Conservation (phyloP, 768 basidiomycete genomes). For the Leccinum imitatum region DNA sequence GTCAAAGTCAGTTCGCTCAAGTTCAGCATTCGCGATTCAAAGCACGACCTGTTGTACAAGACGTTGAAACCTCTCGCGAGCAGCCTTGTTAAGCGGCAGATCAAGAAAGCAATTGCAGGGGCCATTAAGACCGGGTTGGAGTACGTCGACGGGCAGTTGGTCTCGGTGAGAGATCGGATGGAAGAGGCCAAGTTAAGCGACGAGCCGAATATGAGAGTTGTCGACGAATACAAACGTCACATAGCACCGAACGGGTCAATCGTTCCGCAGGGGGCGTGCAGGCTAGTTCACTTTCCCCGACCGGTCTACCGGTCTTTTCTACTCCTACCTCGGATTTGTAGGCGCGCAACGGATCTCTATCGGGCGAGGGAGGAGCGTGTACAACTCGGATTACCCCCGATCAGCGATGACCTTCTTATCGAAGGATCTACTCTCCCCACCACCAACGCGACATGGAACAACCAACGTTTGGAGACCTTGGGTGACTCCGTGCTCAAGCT, state of each 20-base stretch:
- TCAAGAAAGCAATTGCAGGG: conserved; percentile 59
- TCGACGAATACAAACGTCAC: conserved; percentile 29
- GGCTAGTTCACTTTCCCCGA: conserved; percentile 51
- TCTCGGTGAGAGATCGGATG: conserved; percentile 81
- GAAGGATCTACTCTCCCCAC: conserved; percentile 78
- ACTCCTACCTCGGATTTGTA: conserved; percentile 64
- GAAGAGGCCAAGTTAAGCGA: conserved; percentile 54
- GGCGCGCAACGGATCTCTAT: conserved; percentile 64
- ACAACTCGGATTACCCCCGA: conserved; percentile 60
- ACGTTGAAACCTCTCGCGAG: conserved; percentile 78
- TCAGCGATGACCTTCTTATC: conserved; percentile 55
- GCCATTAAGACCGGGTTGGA: conserved; percentile 80
- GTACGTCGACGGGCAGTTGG: conserved; percentile 86
- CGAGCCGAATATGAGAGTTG: conserved; percentile 29
- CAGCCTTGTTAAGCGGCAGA: conserved; percentile 73
- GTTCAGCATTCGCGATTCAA: conserved; percentile 88
- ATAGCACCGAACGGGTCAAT: conserved; percentile 33
- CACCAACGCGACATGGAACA: conserved; percentile 63
- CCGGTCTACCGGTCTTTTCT: conserved; percentile 51
- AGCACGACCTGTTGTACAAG: conserved; percentile 89
- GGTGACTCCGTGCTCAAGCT: conserved; percentile 82
- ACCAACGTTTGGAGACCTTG: conserved; percentile 84
- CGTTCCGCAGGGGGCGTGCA: conserved; percentile 47
- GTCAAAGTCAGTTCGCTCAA: conserved; percentile 87
- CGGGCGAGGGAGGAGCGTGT: conserved; percentile 52